Evolutionary conservation across 2,329 filamentous ascomycete genomes (phyloP), one percentile per base, ranked within the genome.

Genomic region (Chaetomium olivaceum): DNA sequence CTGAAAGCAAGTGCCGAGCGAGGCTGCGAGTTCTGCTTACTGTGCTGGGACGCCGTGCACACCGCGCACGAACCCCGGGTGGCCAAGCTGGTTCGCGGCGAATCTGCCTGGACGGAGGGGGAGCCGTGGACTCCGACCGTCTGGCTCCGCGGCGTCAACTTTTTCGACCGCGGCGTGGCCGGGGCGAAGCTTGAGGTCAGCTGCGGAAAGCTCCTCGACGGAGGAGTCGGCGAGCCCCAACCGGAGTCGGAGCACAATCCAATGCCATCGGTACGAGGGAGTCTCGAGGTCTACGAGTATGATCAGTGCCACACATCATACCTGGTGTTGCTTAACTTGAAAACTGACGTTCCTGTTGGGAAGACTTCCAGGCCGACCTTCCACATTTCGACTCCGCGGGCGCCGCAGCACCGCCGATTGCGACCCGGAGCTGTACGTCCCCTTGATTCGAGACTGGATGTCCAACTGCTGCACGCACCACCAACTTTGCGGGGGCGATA

Each of bases 111-210:
- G 48, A 25, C 25, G 48, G 48, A 51, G 21, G 48, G 48, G n/a
- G 48, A 51, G 48, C 21, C 48, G 48, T 51, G 48, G 48, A 51
- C 48, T 51, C 48, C 48, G 25, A 51, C 48, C 48, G 48, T 51
- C n/a, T 51, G 48, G 48, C 48, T 51, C 48, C 48, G 48, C 48
- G 48, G 48, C 48, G 48, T 51, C 48, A 51, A 51, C 48, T 25
- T 51, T 51, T 23, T 2, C 6, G 9, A 51, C 48, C 48, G 25
- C 48, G 48, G 48, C 48, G 48, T 25, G 3, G 48, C 21, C 48
- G 48, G 48, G 3, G 48, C 48, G 19, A 27, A 11, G 48, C 21
- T 51, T 4, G 48, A 21, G 48, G 21, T 51, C 48, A 51, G 5
- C 48, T 51, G 48, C 48, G 48, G 48, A 51, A 51, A 51, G 48